phyloP scores from a whole-genome alignment of 2,329 filamentous ascomycete genomes.

The Chrysoporthe cubensis region DNA sequence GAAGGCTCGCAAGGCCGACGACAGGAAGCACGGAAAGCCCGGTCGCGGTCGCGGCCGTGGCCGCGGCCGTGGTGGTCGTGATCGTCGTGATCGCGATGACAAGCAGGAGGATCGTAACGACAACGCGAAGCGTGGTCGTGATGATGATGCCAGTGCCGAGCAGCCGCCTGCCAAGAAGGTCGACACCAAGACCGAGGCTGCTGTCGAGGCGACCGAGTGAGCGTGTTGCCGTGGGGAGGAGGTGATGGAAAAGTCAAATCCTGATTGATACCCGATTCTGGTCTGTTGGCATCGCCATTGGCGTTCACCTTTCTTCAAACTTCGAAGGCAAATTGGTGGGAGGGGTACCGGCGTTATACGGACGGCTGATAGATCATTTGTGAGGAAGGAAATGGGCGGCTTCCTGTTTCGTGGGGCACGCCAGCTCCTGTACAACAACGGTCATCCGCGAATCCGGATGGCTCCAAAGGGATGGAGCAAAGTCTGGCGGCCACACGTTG shows the following conservation, averaged over 20 bases:
- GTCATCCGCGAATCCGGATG: background rate
- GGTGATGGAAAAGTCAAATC: conserved; percentile 1
- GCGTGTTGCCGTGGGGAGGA: background rate
- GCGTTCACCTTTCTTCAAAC: conserved; percentile 6
- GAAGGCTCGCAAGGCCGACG: conserved; percentile 66
- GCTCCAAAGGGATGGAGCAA: background rate
- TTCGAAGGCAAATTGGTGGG: conserved; percentile 14
- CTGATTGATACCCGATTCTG: conserved; percentile 3
- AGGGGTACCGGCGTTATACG: conserved; percentile 25
- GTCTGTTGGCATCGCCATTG: conserved; percentile 4
- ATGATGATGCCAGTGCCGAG: conserved; percentile 50
- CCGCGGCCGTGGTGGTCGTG: conserved; percentile 43
- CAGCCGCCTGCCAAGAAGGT: conserved; percentile 65
- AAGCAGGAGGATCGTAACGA: conserved; percentile 41
- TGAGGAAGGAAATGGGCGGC: background rate
- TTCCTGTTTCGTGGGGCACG: background rate
- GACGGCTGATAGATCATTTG: conserved; percentile 21
- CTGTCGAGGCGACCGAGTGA: conserved; percentile 30
- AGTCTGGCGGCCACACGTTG: background rate
- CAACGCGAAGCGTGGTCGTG: conserved; percentile 58
- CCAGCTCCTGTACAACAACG: background rate
- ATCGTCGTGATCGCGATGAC: conserved; percentile 45
- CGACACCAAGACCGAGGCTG: conserved; percentile 51
- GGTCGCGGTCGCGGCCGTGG: conserved; percentile 43
- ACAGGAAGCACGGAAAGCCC: conserved; percentile 61